Percentiles rank a stretch among this genome's conserved stretches.
These are phyloP conservation scores for Tetracladium marchalianum DNA, from an alignment of 495 filamentous ascomycete species.

Conservation along the genomic window DNA sequence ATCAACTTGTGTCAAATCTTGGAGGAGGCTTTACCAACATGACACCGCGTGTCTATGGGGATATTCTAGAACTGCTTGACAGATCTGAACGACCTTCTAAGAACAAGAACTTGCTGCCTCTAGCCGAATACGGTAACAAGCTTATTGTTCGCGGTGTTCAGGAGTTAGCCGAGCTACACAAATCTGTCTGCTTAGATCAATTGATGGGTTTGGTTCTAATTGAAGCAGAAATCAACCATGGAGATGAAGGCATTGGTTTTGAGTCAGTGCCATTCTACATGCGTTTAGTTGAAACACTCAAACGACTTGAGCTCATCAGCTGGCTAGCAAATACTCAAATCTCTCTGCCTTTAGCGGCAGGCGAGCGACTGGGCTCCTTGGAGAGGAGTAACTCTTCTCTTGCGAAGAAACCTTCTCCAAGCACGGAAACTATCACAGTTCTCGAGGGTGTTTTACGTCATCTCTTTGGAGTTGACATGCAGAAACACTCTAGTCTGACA, in stretches of 20 bases:
- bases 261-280: slow-evolving; percentile 58
- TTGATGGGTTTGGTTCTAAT: slow-evolving; percentile 75
- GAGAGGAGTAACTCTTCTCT: slow-evolving; percentile 11
- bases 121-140: slow-evolving; percentile 64
- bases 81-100: slow-evolving; percentile 28
- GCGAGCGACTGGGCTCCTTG: slow-evolving; percentile 22
- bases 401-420: slow-evolving; percentile 26
- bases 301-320: slow-evolving; percentile 63
- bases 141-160: slow-evolving; percentile 64
- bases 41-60: slow-evolving; percentile 43
- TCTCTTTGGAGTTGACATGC: slow-evolving; percentile 34
- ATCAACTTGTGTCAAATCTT: slow-evolving; percentile 41
- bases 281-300: slow-evolving; percentile 54
- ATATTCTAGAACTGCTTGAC: slow-evolving; percentile 28
- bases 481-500: slow-evolving; percentile 31
- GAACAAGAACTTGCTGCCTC: slow-evolving; percentile 27
- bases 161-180: slow-evolving; percentile 62
- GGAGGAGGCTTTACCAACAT: slow-evolving; percentile 45
- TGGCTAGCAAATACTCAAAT: slow-evolving; percentile 65
- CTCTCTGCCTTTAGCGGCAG: slow-evolving; percentile 27
- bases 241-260: slow-evolving; percentile 53
- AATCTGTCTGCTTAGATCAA: slow-evolving; percentile 66
- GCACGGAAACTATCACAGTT: slow-evolving; percentile 33
- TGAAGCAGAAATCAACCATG: slow-evolving; percentile 62
- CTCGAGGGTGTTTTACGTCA: slow-evolving; percentile 40